Conservation (phyloP, 2,329 filamentous ascomycete species). For the Polychaeton citri region DNA sequence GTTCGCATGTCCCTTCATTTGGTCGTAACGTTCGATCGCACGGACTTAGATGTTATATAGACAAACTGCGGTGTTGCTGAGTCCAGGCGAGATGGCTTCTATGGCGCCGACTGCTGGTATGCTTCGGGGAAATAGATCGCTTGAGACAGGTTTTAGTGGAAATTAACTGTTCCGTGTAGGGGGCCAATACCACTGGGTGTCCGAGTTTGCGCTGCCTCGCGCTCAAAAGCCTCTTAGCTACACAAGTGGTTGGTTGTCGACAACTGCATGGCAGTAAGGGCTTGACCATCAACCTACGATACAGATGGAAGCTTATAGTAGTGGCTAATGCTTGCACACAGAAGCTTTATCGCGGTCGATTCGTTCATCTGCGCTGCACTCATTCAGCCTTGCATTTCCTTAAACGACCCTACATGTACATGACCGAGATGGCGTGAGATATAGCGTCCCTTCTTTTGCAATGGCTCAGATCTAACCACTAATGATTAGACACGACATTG, state of each 20-base stretch:
- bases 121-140: neutral
- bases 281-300: too few relatives aligned
- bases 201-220: slow-evolving; percentile 15
- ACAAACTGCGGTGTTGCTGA: slow-evolving; percentile 10
- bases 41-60: neutral
- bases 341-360: slow-evolving; percentile 6
- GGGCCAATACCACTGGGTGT: slow-evolving; percentile 34
- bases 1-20: neutral
- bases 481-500: slow-evolving; percentile 27
- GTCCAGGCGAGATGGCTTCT: slow-evolving; percentile 20
- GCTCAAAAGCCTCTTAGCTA: slow-evolving; percentile 28
- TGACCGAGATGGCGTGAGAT: slow-evolving; percentile 4
- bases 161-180: slow-evolving; percentile 21
- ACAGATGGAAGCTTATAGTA: too few relatives aligned
- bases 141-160: neutral
- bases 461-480: too few relatives aligned
- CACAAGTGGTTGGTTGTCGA: slow-evolving; percentile 12
- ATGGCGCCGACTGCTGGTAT: slow-evolving; percentile 23
- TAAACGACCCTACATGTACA: slow-evolving; percentile 12
- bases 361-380: slow-evolving; percentile 11
- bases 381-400: slow-evolving; percentile 18
- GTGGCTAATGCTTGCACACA: too few relatives aligned
- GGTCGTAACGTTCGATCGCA: neutral
- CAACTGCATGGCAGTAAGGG: slow-evolving; percentile 12
- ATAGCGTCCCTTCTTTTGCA: too few relatives aligned